A percentile compares a stretch with the other conserved stretches of the same genome.
phyloP scores from a whole-genome alignment of 345 rosid species.

The Camelina neglecta region DNA sequence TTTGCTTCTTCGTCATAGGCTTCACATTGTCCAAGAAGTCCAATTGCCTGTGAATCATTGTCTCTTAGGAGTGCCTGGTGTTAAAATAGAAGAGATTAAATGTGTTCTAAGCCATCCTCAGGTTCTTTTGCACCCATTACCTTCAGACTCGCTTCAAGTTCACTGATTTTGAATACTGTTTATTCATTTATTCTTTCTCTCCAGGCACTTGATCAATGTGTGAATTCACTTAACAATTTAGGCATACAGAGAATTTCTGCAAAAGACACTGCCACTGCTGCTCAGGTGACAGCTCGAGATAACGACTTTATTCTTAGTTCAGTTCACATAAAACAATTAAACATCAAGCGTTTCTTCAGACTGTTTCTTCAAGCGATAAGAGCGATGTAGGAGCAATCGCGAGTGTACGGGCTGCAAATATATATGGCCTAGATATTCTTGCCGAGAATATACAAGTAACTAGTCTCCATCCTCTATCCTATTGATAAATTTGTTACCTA shows the following conservation, averaged over 20 bases:
- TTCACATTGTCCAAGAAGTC: slow-evolving; percentile 94
- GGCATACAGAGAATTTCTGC: slow-evolving; percentile 61
- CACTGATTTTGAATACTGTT: slow-evolving; percentile 8
- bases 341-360: slow-evolving; percentile 48
- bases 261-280: slow-evolving; percentile 89
- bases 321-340: neutral
- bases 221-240: slow-evolving; percentile 62
- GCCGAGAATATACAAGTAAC: slow-evolving; percentile 76
- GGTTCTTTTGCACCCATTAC: slow-evolving; percentile 46
- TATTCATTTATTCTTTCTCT: slow-evolving; percentile 8
- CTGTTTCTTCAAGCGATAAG: slow-evolving; percentile 58
- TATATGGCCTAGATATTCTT: slow-evolving; percentile 83
- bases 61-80: slow-evolving; percentile 83
- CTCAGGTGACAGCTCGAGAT: slow-evolving; percentile 61
- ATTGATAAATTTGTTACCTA: slow-evolving; percentile 24
- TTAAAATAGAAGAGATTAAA: slow-evolving; percentile 64
- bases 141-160: slow-evolving; percentile 21
- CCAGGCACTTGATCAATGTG: slow-evolving; percentile 89
- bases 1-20: slow-evolving; percentile 89
- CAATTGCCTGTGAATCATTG: slow-evolving; percentile 81
- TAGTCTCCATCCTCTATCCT: slow-evolving; percentile 11
- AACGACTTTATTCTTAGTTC: neutral
- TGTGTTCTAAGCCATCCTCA: slow-evolving; percentile 90
- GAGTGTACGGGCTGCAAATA: slow-evolving; percentile 87
- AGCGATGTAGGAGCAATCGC: slow-evolving; percentile 82